Conservation (phyloP, 1,139 yeast species). For the Candida sanyaensis region DNA sequence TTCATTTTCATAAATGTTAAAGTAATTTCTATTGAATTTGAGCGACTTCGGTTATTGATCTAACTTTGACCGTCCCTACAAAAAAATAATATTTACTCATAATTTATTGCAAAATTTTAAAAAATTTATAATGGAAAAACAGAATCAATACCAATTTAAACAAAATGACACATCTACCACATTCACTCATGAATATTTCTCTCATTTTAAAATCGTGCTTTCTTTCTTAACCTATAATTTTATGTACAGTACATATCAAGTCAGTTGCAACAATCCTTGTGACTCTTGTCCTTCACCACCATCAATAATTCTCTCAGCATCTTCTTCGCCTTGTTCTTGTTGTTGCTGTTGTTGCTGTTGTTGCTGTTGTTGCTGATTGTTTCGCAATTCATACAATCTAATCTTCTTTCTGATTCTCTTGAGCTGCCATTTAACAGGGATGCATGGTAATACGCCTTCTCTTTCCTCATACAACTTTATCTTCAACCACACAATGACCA, state of each 20-base stretch:
- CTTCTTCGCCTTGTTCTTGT: neutral
- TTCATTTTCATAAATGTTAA: no score
- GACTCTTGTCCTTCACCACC: slow-evolving; percentile 5
- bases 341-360: neutral
- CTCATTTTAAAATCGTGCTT: no score
- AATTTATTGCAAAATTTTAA: no score
- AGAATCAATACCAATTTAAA: no score
- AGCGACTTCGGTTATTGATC: no score
- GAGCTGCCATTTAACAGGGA: slow-evolving; percentile 64
- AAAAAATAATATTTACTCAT: no score
- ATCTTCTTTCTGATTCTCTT: slow-evolving; percentile 55
- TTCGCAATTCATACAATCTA: slow-evolving; percentile 22
- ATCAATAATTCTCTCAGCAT: neutral
- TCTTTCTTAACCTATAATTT: no score
- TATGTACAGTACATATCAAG: neutral
- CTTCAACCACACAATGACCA: slow-evolving; percentile 55
- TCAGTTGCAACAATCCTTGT: slow-evolving; percentile 11
- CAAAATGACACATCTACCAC: no score
- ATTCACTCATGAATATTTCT: no score
- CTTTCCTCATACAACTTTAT: slow-evolving; percentile 60
- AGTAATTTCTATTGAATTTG: no score
- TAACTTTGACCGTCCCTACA: no score
- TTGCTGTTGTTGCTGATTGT: slow-evolving; percentile 9
- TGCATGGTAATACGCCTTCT: slow-evolving; percentile 56
- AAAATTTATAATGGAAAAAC: no score